These are phyloP conservation scores for Termitomyces sp. DNA, from an alignment of 768 basidiomycete genomes.

Conservation along the genomic window DNA sequence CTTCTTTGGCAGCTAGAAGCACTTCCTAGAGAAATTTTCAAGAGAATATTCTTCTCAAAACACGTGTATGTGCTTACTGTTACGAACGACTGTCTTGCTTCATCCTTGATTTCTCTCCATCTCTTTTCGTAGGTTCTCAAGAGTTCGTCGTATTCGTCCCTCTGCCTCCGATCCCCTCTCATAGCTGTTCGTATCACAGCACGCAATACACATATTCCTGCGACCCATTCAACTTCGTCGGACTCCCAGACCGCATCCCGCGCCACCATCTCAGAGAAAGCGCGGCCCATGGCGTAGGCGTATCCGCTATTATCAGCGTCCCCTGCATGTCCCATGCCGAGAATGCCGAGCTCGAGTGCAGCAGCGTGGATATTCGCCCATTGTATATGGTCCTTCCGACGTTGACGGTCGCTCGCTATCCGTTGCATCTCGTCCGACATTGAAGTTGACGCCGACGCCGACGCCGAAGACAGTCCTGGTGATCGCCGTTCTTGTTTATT, in stretches of 20 bases:
- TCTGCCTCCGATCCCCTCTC: conserved; percentile 39
- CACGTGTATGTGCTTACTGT: conserved; percentile 32
- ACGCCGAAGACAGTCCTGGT: conserved; percentile 11
- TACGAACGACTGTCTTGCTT: conserved; percentile 56
- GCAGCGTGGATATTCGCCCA: conserved; percentile 66
- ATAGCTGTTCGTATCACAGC: conserved; percentile 52
- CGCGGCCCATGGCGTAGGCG: conserved; percentile 35
- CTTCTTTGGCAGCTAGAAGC: conserved; percentile 47
- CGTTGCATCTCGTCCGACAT: conserved; percentile 54
- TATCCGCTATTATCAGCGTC: conserved; percentile 38
- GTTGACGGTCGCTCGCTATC: conserved; percentile 53
- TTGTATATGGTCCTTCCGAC: conserved; percentile 58
- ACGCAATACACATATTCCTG: conserved; percentile 52
- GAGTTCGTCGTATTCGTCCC: conserved; percentile 50
- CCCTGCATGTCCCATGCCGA: conserved; percentile 34
- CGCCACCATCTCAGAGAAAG: conserved; percentile 55
- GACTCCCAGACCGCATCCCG: conserved; percentile 63
- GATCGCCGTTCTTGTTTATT: conserved; percentile 7
- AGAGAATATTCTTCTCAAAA: neutral
- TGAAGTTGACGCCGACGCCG: conserved; percentile 16
- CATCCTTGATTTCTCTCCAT: conserved; percentile 70
- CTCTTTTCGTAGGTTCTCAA: conserved; percentile 54
- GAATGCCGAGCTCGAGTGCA: conserved; percentile 53
- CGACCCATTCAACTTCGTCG: conserved; percentile 67
- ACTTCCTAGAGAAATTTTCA: conserved; percentile 32